These are phyloP conservation scores for Chalciporus sphaerocephalus DNA, from an alignment of 768 basidiomycete species.

Conservation along the genomic window DNA sequence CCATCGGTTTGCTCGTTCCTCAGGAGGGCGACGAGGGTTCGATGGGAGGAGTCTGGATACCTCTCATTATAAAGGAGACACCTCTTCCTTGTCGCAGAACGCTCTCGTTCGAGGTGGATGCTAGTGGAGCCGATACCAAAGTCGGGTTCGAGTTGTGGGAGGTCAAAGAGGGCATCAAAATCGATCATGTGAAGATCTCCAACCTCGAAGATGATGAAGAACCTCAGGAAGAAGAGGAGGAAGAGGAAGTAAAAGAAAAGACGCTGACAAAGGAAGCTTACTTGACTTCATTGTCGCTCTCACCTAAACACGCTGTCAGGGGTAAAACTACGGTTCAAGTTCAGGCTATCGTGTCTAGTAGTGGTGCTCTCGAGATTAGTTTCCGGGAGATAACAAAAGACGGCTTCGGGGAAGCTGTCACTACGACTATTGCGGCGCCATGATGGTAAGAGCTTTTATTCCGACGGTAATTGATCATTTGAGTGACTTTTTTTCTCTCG, in stretches of 20 bases:
- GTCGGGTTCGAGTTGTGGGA: conserved; percentile 78
- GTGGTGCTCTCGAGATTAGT: conserved; percentile 36
- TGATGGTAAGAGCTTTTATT: conserved; percentile 21
- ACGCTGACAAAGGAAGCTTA: conserved; percentile 51
- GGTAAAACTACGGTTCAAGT: conserved; percentile 52
- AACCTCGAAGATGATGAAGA: conserved; percentile 44
- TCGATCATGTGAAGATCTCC: conserved; percentile 52
- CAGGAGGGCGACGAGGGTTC: conserved; percentile 34
- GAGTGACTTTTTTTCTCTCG: too few relatives aligned
- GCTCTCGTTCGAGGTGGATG: conserved; percentile 53
- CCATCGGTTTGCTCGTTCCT: conserved; percentile 66
- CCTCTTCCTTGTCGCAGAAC: conserved; percentile 63
- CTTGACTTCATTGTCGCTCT: conserved; percentile 37
- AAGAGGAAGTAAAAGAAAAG: conserved; percentile 63
- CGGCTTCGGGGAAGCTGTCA: conserved; percentile 32
- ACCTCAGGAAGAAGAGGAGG: conserved; percentile 48
- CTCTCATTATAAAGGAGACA: conserved; percentile 66
- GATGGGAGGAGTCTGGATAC: conserved; percentile 62
- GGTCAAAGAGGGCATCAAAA: conserved; percentile 59
- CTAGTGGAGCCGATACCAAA: conserved; percentile 33
- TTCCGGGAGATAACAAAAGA: conserved; percentile 36
- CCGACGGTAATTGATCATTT: too few relatives aligned
- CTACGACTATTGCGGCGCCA: conserved; percentile 22
- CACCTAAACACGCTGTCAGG: conserved; percentile 37
- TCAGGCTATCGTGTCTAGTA: conserved; percentile 32